Evolutionary conservation across 2,329 filamentous ascomycete species (phyloP).

Genomic region (Chaetothyriales sp.): DNA sequence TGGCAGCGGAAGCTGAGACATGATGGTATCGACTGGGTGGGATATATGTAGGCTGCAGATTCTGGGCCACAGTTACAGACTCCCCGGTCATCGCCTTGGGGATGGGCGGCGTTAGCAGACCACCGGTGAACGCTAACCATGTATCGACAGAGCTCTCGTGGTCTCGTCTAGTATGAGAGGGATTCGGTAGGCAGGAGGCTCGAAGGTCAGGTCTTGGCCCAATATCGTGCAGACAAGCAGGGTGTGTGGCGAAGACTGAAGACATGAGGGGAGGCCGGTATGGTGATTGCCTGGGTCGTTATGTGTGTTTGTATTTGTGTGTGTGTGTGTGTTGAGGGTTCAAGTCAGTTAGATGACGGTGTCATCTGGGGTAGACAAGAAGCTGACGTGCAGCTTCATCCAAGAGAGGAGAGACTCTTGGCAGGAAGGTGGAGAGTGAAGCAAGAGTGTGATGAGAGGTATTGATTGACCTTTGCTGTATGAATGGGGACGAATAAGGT

Average conservation of each 20-base stretch:
- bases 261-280: slow-evolving; percentile 4
- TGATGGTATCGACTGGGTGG: slow-evolving; percentile 3
- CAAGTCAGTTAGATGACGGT: slow-evolving; percentile 1
- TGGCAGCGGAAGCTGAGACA: background rate
- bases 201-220: slow-evolving; percentile 22
- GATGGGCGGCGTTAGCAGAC: slow-evolving; percentile 17
- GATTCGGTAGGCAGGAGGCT: slow-evolving; percentile 23
- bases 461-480: background rate
- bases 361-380: background rate
- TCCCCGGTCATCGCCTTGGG: slow-evolving; percentile 11
- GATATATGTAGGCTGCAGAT: slow-evolving; percentile 7
- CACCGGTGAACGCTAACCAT: slow-evolving; percentile 8
- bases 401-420: background rate
- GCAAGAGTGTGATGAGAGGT: background rate
- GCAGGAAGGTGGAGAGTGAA: background rate
- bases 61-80: slow-evolving; percentile 7
- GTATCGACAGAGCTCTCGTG: background rate
- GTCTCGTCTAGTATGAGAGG: background rate
- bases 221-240: slow-evolving; percentile 1
- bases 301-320: slow-evolving; percentile 1
- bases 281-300: slow-evolving; percentile 1
- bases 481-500: slow-evolving; percentile 6
- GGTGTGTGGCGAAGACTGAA: slow-evolving; percentile 1
- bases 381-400: background rate
- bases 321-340: slow-evolving; percentile 1